These are phyloP conservation scores for Pythium utonaiense DNA, from an alignment of 352 stramenopile species.

Conservation along the genomic window DNA sequence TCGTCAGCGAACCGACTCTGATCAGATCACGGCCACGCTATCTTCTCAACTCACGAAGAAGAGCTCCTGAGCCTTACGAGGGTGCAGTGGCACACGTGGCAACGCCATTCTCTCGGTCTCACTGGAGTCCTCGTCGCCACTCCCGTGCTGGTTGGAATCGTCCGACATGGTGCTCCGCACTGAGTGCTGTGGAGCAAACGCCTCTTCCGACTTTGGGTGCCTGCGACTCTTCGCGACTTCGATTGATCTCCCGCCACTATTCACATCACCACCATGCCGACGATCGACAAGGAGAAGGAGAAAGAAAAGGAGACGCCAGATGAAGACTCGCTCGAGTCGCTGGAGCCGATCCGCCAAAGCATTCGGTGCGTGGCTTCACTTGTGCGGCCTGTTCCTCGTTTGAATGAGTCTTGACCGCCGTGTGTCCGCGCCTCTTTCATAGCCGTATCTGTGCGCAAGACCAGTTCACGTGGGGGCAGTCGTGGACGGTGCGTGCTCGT, in stretches of 20 bases:
- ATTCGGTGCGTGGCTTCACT: constrained; percentile 14
- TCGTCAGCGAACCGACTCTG: background rate
- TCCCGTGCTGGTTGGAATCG: background rate
- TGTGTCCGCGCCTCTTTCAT: background rate
- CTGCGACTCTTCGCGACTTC: background rate
- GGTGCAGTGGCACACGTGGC: constrained; percentile 18
- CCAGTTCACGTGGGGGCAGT: constrained; percentile 27
- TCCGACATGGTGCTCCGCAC: background rate
- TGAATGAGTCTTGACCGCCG: too few species aligned
- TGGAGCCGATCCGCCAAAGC: constrained; percentile 23
- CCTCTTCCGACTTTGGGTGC: background rate
- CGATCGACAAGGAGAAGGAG: too few species aligned
- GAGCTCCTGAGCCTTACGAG: constrained; percentile 22
- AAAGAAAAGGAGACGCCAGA: background rate
- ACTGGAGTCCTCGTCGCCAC: background rate
- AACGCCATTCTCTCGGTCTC: constrained; percentile 1
- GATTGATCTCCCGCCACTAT: background rate
- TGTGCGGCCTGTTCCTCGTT: too few species aligned
- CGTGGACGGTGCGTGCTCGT: constrained; percentile 21
- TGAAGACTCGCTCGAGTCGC: constrained; percentile 15
- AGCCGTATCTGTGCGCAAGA: constrained; percentile 20
- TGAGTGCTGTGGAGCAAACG: background rate
- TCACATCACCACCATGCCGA: background rate
- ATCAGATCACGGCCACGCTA: too few species aligned
- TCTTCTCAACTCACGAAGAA: constrained; percentile 26